Evolutionary conservation across 768 basidiomycete species (phyloP).

Genomic region (Leucosporidium scottii): DNA sequence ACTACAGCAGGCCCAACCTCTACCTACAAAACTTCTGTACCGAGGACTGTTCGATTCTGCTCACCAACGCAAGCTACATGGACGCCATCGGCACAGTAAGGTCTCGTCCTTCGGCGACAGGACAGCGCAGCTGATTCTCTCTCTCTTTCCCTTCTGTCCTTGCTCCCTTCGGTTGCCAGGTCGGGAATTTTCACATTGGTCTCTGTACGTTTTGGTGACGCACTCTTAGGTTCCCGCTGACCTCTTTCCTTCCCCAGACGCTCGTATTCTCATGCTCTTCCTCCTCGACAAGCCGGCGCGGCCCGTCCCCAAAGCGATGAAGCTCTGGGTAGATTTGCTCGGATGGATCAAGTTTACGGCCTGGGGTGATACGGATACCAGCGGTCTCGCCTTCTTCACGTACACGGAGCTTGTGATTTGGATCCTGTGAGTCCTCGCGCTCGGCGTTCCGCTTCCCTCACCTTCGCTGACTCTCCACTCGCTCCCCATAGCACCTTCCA

Average conservation of each 20-base stretch:
- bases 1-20: constrained; percentile 47
- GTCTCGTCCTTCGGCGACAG: too few species aligned
- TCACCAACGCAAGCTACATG: constrained; percentile 48
- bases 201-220: too few species aligned
- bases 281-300: constrained; percentile 45
- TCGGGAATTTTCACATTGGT: constrained; percentile 48
- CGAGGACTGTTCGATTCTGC: constrained; percentile 52
- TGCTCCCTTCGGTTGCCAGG: background rate
- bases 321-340: constrained; percentile 54
- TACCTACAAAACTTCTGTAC: constrained; percentile 52
- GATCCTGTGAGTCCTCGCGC: constrained; percentile 3
- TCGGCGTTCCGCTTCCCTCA: background rate
- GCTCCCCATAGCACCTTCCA: background rate
- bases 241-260: constrained; percentile 42
- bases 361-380: constrained; percentile 1
- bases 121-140: too few species aligned
- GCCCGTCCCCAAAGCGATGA: constrained; percentile 51
- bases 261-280: constrained; percentile 35
- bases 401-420: constrained; percentile 44
- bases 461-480: background rate
- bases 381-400: constrained; percentile 53
- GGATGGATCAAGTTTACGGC: constrained; percentile 48
- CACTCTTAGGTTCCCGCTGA: background rate
- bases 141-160: background rate
- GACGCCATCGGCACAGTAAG: constrained; percentile 46